A percentile compares a stretch with the other conserved stretches of the same genome.
Conservation (phyloP, 2,329 filamentous ascomycete genomes). For the Apiospora saccharicola region DNA sequence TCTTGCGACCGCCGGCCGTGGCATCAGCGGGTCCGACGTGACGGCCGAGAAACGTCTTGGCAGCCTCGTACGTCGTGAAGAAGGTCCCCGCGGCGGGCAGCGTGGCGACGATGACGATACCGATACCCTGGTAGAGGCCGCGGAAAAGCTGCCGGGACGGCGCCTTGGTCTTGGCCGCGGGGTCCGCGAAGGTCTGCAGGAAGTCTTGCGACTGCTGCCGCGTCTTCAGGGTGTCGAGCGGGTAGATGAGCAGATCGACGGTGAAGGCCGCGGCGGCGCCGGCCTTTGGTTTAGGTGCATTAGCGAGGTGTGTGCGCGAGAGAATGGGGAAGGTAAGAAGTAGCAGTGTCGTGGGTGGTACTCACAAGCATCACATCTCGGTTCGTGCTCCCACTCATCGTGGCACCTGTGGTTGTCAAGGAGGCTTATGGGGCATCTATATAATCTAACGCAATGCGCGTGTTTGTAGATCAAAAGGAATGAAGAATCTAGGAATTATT, state of each 20-base stretch:
- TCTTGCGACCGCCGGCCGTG: constrained; percentile 50
- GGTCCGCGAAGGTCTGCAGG: constrained; percentile 67
- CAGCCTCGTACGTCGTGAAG: constrained; percentile 87
- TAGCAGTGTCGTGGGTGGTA: no score
- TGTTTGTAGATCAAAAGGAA: neutral
- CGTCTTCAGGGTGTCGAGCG: constrained; percentile 89
- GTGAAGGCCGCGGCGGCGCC: constrained; percentile 86
- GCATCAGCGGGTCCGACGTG: neutral
- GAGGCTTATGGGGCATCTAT: neutral
- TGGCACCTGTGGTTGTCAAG: neutral
- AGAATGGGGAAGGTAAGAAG: neutral
- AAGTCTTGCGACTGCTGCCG: constrained; percentile 83
- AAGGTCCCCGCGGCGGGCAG: constrained; percentile 85
- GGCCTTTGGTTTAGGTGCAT: constrained; percentile 60
- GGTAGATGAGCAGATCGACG: constrained; percentile 86
- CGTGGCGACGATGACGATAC: constrained; percentile 84
- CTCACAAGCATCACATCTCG: constrained; percentile 30
- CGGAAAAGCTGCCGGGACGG: constrained; percentile 58
- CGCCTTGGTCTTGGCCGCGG: constrained; percentile 55
- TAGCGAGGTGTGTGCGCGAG: neutral
- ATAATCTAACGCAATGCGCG: neutral
- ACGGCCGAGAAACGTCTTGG: constrained; percentile 67
- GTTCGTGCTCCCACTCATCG: constrained; percentile 28
- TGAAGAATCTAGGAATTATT: neutral
- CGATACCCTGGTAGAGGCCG: constrained; percentile 87